Conservation (phyloP, 306 rosid genomes). For the Corylus americana region DNA sequence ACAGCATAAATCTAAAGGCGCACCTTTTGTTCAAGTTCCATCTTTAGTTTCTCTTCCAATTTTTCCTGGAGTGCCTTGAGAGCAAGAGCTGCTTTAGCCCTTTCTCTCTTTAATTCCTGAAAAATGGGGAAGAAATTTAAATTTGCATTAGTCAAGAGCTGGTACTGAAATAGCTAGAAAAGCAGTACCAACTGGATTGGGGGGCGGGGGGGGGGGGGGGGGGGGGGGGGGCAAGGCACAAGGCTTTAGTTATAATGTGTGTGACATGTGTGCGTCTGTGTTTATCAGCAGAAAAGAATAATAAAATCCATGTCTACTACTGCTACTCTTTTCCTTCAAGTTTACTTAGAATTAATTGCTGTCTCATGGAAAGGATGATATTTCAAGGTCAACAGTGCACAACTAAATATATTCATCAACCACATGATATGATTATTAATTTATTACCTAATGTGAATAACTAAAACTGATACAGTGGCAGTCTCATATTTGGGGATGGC, state of each 20-base stretch:
- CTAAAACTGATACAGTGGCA: too few species aligned
- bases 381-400: not conserved
- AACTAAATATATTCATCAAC: not conserved
- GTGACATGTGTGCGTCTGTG: not conserved
- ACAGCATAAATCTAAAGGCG: slow-evolving; percentile 26
- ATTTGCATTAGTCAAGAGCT: slow-evolving; percentile 17
- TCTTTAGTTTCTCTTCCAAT: slow-evolving; percentile 75
- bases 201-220: not conserved
- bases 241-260: not conserved
- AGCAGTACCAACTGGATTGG: not conserved
- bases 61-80: slow-evolving; percentile 80
- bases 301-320: not conserved
- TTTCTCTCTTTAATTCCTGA: slow-evolving; percentile 88
- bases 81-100: slow-evolving; percentile 80
- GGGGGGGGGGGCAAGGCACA: not conserved
- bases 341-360: not conserved
- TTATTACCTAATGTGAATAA: too few species aligned
- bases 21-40: slow-evolving; percentile 86
- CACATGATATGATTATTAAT: not conserved
- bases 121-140: not conserved
- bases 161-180: slow-evolving; percentile 7
- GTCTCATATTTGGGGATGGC: not conserved
- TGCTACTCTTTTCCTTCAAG: not conserved
- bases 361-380: not conserved
- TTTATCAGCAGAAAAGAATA: not conserved